A percentile compares a stretch with the other conserved stretches of the same genome.
Evolutionary conservation across 2,329 filamentous ascomycete genomes (phyloP).

Genomic region (Albophoma yamanashiensis): DNA sequence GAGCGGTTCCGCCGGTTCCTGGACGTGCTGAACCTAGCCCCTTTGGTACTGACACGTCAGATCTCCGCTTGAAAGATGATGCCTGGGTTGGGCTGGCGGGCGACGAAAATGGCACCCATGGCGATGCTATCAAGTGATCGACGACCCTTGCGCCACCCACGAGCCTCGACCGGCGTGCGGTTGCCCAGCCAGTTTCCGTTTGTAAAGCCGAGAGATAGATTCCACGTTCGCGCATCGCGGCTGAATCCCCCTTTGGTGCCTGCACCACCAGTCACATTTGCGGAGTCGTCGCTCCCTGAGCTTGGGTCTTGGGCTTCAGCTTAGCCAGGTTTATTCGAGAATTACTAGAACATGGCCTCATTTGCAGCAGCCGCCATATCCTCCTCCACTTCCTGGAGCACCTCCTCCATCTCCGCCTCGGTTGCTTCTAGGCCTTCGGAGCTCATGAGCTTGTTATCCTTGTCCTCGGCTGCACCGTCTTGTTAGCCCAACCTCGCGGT

Average conservation of each 20-base stretch:
- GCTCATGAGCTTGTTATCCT: constrained; percentile 57
- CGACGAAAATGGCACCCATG: neutral
- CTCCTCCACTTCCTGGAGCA: constrained; percentile 29
- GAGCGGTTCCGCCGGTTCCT: neutral
- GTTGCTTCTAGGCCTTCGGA: constrained; percentile 55
- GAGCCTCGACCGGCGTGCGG: neutral
- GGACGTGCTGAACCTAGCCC: neutral
- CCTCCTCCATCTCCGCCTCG: constrained; percentile 49
- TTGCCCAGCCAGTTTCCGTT: neutral
- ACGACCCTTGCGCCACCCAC: neutral
- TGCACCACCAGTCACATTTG: neutral
- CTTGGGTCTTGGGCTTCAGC: neutral
- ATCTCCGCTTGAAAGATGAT: neutral
- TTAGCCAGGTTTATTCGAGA: neutral
- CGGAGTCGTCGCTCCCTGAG: neutral
- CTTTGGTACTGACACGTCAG: neutral
- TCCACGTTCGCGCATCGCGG: neutral
- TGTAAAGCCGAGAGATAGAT: neutral
- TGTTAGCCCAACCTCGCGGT: neutral
- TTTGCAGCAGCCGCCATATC: constrained; percentile 17
- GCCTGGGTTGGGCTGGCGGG: neutral
- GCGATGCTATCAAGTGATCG: neutral
- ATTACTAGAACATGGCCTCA: constrained; percentile 7
- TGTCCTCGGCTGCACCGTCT: constrained; percentile 46
- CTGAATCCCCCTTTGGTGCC: neutral